Evolutionary conservation across 768 basidiomycete genomes (phyloP), one percentile per base, ranked within the genome.

Genomic region (Amyloporia xantha): DNA sequence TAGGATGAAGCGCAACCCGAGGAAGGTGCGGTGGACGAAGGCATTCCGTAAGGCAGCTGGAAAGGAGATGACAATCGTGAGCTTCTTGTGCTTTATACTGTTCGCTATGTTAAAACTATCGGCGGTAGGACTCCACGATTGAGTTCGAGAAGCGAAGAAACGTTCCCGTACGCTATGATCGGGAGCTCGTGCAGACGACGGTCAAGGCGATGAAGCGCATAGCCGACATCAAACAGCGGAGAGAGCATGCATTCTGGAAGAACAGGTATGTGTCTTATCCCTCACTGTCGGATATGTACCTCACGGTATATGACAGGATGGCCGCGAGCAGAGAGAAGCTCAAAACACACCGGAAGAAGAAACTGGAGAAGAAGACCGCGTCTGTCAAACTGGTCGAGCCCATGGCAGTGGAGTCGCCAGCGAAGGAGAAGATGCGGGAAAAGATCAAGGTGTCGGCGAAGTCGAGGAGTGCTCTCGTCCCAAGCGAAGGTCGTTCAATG

Each of bases 71-170:
- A 94, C 90, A 4, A 87, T 99, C 61, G 94, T 94, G 62, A 65
- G 87, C 12, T 47, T n/a, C 9, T 44, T 10, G 47, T 44, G 24
- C n/a, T 35, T 28, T 26, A 41, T 41, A 33, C 36, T 47, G 40
- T 48, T 27, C 36, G 27, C 27, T 42, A 24, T 51, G 38, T 43
- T 39, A 10, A 48, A n/a, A n/a, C n/a, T 10, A 15, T 19, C 21
- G 7, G 9, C 15, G 12, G 4, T 54, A 98, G 95, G 96, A 99
- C 71, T 89, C 93, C 2, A 98, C 95, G 3, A 92, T 97, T 64
- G 93, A 95, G 61, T 99, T 99, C 67, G 96, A 99, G 76, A 99
- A 99, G 71, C 84, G 96, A 56, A 81, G 96, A 67, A 97, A 99
- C 64, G 83, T 96, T 15, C 96, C 96, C 23, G 86, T 99, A 50